phyloP scores from a whole-genome alignment of 2,329 filamentous ascomycete genomes.

The Nemania sp. region DNA sequence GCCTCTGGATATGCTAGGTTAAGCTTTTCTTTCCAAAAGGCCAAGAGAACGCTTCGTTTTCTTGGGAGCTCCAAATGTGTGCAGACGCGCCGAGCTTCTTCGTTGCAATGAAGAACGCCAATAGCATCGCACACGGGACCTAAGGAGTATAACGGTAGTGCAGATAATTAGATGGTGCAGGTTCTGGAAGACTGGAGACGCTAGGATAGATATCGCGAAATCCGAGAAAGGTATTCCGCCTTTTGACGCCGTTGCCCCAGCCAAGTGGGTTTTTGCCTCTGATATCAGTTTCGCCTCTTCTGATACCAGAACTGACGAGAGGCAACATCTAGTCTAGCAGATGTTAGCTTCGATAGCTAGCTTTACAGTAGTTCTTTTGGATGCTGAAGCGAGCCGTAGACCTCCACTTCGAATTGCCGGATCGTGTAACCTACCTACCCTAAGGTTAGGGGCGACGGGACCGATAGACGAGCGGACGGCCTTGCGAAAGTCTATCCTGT shows the following conservation, averaged over 20 bases:
- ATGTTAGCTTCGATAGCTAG: too few relatives aligned
- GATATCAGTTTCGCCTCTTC: neutral
- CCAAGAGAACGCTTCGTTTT: too few relatives aligned
- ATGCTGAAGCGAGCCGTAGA: neutral
- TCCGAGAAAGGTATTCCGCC: constrained; percentile 18
- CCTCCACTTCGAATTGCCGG: constrained; percentile 20
- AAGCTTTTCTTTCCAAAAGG: too few relatives aligned
- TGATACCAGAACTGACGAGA: neutral
- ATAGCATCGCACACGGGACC: neutral
- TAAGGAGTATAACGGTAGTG: neutral
- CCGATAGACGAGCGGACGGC: neutral
- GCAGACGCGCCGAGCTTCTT: too few relatives aligned
- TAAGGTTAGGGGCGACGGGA: too few relatives aligned
- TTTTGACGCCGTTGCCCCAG: neutral
- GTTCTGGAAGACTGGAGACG: neutral
- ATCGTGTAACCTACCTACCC: constrained; percentile 3
- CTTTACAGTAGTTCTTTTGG: too few relatives aligned
- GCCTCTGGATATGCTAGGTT: too few relatives aligned
- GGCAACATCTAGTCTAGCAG: neutral
- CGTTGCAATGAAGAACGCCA: too few relatives aligned
- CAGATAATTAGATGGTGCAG: neutral
- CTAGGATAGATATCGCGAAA: constrained; percentile 1
- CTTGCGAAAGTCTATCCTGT: neutral
- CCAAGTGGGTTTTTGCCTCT: neutral
- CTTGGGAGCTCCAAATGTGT: too few relatives aligned